Conservation (phyloP, 306 rosid species). For the Ceratonia siliqua region DNA sequence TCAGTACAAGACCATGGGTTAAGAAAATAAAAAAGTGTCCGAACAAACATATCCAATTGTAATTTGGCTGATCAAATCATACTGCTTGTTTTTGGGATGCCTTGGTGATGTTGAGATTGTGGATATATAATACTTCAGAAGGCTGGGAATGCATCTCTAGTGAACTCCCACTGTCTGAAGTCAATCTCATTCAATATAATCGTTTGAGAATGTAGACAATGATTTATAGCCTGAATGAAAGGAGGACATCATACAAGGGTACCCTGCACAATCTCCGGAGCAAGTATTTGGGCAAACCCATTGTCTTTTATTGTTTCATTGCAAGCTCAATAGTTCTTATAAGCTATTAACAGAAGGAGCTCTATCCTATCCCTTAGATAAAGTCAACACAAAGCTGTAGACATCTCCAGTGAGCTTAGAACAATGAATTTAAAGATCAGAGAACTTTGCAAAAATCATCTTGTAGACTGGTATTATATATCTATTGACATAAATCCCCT, state of each 20-base stretch:
- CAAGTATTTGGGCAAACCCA: neutral
- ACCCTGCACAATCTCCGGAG: neutral
- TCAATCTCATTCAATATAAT: slow-evolving; percentile 19
- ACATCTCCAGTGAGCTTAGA: slow-evolving; percentile 10
- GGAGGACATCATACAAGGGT: slow-evolving; percentile 7
- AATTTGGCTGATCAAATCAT: slow-evolving; percentile 4
- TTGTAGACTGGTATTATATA: neutral
- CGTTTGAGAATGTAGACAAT: neutral
- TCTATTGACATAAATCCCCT: slow-evolving; percentile 1
- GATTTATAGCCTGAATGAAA: neutral
- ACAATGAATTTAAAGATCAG: neutral
- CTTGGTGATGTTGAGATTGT: slow-evolving; percentile 4
- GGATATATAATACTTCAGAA: slow-evolving; percentile 9
- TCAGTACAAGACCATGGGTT: slow-evolving; percentile 12
- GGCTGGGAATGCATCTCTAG: slow-evolving; percentile 4
- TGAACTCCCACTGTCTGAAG: slow-evolving; percentile 5
- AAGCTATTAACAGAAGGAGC: neutral
- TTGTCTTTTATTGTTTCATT: slow-evolving; percentile 1
- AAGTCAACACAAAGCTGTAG: slow-evolving; percentile 10
- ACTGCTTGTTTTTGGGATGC: neutral
- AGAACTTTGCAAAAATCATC: neutral
- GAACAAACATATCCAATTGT: slow-evolving; percentile 8
- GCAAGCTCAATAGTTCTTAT: neutral
- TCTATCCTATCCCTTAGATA: slow-evolving; percentile 12
- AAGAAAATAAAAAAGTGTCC: slow-evolving; percentile 1